phyloP scores from a whole-genome alignment of 2,329 filamentous ascomycete species.

The Atkinsonella hypoxylon region DNA sequence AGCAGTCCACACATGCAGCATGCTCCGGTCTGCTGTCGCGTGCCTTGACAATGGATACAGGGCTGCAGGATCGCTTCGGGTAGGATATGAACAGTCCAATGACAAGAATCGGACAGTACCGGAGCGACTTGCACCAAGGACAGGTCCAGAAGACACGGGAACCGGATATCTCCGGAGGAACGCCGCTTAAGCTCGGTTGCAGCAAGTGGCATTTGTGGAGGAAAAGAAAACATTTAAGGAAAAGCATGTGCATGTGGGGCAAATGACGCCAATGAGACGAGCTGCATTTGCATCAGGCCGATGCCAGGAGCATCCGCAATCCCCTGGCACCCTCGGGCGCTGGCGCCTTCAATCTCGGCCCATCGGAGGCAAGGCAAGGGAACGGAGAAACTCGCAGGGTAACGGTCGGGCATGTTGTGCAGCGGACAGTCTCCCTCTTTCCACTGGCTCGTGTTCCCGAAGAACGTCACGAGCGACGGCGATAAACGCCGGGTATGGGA shows the following conservation, averaged over 20 bases:
- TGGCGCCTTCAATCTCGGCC: neutral
- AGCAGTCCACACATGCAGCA: neutral
- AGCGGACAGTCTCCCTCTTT: neutral
- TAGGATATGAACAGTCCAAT: neutral
- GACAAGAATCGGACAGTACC: constrained; percentile 3
- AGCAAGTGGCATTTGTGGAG: constrained; percentile 1
- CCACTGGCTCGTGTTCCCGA: neutral
- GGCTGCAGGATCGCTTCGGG: neutral
- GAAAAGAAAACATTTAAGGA: neutral
- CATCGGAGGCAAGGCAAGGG: neutral
- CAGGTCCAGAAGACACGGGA: neutral
- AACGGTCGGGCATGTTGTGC: neutral
- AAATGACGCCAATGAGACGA: neutral
- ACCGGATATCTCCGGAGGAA: neutral
- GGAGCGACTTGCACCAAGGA: constrained; percentile 4
- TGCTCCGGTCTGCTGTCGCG: neutral
- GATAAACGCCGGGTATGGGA: neutral
- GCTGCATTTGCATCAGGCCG: neutral
- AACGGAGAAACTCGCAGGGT: neutral
- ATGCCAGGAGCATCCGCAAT: neutral
- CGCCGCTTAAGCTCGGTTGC: constrained; percentile 10
- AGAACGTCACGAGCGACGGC: neutral
- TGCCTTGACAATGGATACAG: neutral
- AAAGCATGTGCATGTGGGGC: constrained; percentile 5
- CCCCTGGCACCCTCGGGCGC: neutral